Percentiles rank a stretch among this genome's conserved stretches.
Conservation (phyloP, 148 eudicot genomes). For the Rhododendron griersonianum region DNA sequence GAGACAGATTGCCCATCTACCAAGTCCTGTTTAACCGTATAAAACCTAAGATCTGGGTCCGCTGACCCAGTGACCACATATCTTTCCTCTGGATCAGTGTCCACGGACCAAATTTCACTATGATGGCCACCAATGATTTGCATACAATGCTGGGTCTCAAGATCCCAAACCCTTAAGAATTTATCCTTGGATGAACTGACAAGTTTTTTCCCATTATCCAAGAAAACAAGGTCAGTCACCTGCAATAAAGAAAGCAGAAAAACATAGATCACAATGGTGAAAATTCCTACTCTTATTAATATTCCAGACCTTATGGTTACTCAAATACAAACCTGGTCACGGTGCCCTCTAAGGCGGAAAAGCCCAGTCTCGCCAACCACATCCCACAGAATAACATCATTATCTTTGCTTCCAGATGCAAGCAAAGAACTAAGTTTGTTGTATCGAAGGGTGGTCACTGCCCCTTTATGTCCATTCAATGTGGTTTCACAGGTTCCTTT, state of each 20-base stretch:
- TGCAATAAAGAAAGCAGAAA: slow-evolving; percentile 25
- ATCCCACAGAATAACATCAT: slow-evolving; percentile 93
- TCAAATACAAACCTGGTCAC: slow-evolving; percentile 69
- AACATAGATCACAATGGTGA: background rate
- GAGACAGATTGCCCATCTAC: slow-evolving; percentile 28
- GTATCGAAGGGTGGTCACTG: slow-evolving; percentile 67
- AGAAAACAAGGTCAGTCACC: slow-evolving; percentile 88
- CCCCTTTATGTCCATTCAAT: slow-evolving; percentile 94
- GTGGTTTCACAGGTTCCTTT: slow-evolving; percentile 86
- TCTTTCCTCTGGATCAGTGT: slow-evolving; percentile 72
- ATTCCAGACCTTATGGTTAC: background rate
- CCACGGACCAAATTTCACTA: slow-evolving; percentile 94
- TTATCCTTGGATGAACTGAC: slow-evolving; percentile 98
- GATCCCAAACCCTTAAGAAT: slow-evolving; percentile 94
- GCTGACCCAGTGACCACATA: slow-evolving; percentile 88
- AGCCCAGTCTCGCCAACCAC: slow-evolving; percentile 96
- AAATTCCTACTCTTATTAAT: background rate
- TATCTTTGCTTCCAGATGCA: slow-evolving; percentile 96
- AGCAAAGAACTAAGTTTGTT: slow-evolving; percentile 76
- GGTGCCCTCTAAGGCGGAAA: slow-evolving; percentile 90
- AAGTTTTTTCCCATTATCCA: slow-evolving; percentile 76
- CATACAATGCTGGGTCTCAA: slow-evolving; percentile 89
- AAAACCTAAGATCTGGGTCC: slow-evolving; percentile 83
- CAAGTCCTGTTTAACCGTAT: slow-evolving; percentile 47
- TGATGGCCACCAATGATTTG: slow-evolving; percentile 96